Evolutionary conservation across 257 asterid species (phyloP), one percentile per base, ranked within the genome.

Genomic region (Lantana camara): DNA sequence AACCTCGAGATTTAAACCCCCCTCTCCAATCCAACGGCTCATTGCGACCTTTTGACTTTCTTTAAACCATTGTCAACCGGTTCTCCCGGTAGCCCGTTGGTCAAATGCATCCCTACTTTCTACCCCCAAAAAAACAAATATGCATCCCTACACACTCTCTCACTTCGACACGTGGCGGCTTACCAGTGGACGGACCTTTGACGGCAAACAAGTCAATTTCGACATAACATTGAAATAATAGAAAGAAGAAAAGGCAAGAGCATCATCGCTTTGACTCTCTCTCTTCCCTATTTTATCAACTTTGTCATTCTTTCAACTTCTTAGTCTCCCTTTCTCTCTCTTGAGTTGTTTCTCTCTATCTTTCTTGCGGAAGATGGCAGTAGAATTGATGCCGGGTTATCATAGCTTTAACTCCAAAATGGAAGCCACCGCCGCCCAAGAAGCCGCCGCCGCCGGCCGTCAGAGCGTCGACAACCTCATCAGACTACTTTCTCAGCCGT

Each of bases 371-470:
- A 52, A 60, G 21, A 88, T 89, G 96, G 95, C 90, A 5, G 89
- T 92, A 9, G 89, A 89, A 1, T 68, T 87, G 70, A 89, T 89
- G 92, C 60, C 75, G 0, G 85, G 92, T 5, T 77, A 9, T 35
- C 1, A 75, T 66, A 64, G 59, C 71, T 74, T 77, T 23, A 41
- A 73, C 11, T 58, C 87, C 1, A 80, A 81, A 57, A 79, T 67
- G 89, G 98, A 91, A 23, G 89, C 82, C 34, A 70, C 15, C 59
- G 96, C 96, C 48, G 98, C 83, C 3, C 79, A 83, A 63, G 96
- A 92, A 66, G 98, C 98, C n/a, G 97, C 97, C 6, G 72, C 83
- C 45, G 97, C 96, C 27, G 98, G 98, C 4, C 72, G 85, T 0
- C 93, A 92, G 60, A 89, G 96, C 80, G 98, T 92, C 27, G 95